These are phyloP conservation scores for Globisporangium paroecandrum DNA, from an alignment of 352 stramenopile genomes.

Conservation along the genomic window DNA sequence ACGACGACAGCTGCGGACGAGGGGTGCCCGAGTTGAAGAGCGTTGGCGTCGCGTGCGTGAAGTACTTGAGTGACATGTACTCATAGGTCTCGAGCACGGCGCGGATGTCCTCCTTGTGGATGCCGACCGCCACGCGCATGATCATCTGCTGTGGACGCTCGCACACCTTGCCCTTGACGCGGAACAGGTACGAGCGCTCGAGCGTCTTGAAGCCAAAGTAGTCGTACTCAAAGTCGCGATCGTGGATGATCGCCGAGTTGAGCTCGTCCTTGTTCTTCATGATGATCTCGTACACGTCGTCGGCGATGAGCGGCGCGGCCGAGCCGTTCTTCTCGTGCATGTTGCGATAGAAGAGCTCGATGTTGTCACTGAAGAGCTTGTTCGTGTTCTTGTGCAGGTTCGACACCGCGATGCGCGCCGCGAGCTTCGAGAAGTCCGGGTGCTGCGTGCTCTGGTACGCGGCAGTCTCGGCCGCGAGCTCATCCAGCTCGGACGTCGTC, in stretches of 20 bases:
- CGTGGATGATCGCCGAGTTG: conserved; percentile 96
- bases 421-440: conserved; percentile 98
- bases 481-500: conserved; percentile 98
- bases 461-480: conserved; percentile 97
- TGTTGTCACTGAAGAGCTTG: conserved; percentile 93
- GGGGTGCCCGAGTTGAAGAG: conserved; percentile 99
- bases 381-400: conserved; percentile 99
- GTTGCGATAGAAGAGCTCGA: conserved; percentile 94
- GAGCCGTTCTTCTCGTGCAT: conserved; percentile 95
- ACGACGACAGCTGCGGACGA: conserved; percentile 97
- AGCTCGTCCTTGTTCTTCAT: conserved; percentile 95
- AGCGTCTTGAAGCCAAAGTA: conserved; percentile 99
- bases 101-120: conserved; percentile 96
- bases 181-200: conserved; percentile 96
- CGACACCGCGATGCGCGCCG: conserved; percentile 97
- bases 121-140: conserved; percentile 97
- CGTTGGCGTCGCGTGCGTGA: conserved; percentile 99
- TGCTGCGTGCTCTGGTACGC: conserved; percentile 97
- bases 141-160: conserved; percentile 99
- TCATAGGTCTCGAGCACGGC: conserved; percentile 97
- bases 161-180: conserved; percentile 92
- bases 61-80: conserved; percentile 95
- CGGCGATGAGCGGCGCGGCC: conserved; percentile 90
- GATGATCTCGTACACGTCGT: conserved; percentile 95
- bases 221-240: conserved; percentile 98